These are phyloP conservation scores for Hymenoscyphus fraxineus DNA, from an alignment of 2,329 filamentous ascomycete species.

Conservation along the genomic window DNA sequence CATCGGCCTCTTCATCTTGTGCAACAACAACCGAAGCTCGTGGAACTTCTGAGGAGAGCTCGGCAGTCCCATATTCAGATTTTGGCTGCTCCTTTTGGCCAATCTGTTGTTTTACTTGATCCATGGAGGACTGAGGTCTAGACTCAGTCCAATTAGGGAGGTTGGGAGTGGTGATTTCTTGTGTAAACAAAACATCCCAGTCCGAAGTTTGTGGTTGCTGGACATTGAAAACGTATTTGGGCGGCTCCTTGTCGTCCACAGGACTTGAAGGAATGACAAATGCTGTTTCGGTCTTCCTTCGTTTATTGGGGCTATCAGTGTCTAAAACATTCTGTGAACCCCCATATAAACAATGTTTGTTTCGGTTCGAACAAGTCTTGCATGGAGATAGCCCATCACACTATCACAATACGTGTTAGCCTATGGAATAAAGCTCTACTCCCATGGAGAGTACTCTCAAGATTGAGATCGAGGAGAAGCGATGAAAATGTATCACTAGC, in stretches of 20 bases:
- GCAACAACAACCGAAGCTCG: slow-evolving; percentile 35
- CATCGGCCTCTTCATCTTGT: slow-evolving; percentile 51
- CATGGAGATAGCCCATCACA: slow-evolving; percentile 45
- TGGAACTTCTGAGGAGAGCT: neutral
- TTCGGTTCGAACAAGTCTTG: slow-evolving; percentile 54
- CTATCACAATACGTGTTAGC: slow-evolving; percentile 9
- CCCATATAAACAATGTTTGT: slow-evolving; percentile 42
- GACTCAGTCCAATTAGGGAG: slow-evolving; percentile 6
- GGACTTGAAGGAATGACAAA: neutral
- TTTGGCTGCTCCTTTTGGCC: neutral
- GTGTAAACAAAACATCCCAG: neutral
- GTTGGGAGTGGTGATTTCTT: slow-evolving; percentile 12
- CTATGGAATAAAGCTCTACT: neutral
- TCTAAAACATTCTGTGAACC: neutral
- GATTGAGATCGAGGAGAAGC: slow-evolving; percentile 61
- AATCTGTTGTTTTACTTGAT: neutral
- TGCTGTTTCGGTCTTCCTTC: neutral
- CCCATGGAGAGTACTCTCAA: slow-evolving; percentile 42
- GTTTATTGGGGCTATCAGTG: neutral
- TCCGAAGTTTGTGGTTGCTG: slow-evolving; percentile 23
- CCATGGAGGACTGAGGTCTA: neutral
- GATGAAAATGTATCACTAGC: slow-evolving; percentile 27
- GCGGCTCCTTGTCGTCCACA: neutral
- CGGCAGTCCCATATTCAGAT: neutral
- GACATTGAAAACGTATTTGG: slow-evolving; percentile 12